Conservation (phyloP, 441 rosid species). For the Dalechampia spathulata region DNA sequence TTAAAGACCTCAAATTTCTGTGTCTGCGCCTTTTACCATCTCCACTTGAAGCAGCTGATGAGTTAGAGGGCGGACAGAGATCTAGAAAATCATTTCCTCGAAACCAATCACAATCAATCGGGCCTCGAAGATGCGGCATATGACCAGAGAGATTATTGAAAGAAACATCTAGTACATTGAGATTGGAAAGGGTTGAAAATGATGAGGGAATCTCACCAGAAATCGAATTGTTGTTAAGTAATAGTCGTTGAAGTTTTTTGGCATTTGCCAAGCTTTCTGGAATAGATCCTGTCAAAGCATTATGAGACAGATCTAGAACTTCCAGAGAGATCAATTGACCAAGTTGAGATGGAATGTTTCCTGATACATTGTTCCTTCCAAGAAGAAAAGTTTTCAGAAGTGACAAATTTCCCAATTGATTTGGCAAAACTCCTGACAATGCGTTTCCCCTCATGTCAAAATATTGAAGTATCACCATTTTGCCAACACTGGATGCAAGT, state of each 20-base stretch:
- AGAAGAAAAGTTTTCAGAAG: slow-evolving; percentile 34
- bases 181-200: slow-evolving; percentile 37
- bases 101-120: slow-evolving; percentile 29
- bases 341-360: slow-evolving; percentile 43
- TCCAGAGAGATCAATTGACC: slow-evolving; percentile 35
- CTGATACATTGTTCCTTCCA: slow-evolving; percentile 40
- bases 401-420: slow-evolving; percentile 36
- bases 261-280: slow-evolving; percentile 40
- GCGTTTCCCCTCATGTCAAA: slow-evolving; percentile 44
- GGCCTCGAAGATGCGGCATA: slow-evolving; percentile 32
- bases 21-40: slow-evolving; percentile 16
- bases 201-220: slow-evolving; percentile 52
- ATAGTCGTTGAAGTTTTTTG: slow-evolving; percentile 31
- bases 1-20: slow-evolving; percentile 22
- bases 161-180: slow-evolving; percentile 39
- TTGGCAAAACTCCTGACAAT: slow-evolving; percentile 41
- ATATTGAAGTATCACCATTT: slow-evolving; percentile 35
- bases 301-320: slow-evolving; percentile 54
- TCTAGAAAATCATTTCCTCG: slow-evolving; percentile 32
- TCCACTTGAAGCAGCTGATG: slow-evolving; percentile 18
- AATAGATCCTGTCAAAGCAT: slow-evolving; percentile 42
- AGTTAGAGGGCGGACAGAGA: slow-evolving; percentile 25
- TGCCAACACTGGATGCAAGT: slow-evolving; percentile 31
- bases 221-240: slow-evolving; percentile 43
- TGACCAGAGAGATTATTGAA: slow-evolving; percentile 55